Evolutionary conservation across 106 monocot species (phyloP), one percentile per base, ranked within the genome.

Genomic region (Posidonia australis): DNA sequence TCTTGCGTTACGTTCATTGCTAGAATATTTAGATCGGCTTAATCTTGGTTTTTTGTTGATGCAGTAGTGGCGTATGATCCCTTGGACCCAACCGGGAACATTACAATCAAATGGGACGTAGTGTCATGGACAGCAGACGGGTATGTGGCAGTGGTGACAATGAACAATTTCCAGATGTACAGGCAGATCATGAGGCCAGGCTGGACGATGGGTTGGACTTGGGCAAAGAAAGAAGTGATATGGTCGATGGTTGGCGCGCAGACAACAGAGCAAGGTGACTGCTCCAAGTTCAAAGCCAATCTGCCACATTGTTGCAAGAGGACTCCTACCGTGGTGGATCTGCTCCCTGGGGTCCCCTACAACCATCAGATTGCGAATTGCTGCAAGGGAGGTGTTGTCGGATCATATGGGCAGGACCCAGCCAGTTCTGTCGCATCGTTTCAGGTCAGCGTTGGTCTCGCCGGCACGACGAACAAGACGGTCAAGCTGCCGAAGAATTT

Each of bases 241-340:
- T 86, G 83, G 88, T 72, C 67, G 44, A 79, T 86, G 54, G 65
- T 54, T 9, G 89, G 89, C 0, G 89, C 86, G 0, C 89, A 94
- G 64, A 74, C 89, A 10, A 80, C 93, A 1, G 81, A 89, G 42
- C 89, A 89, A 25, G 93, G 93, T 9, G 77, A 94, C 72, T 94
- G 89, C 70, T 79, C 78, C 7, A 77, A 70, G 31, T 79, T 86
- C 75, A 76, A 78, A 9, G 57, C n/a, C 1, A 51, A 18, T 29
- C 20, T 77, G 2, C 93, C 89, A 0, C 89, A 94, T 26, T 76
- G 81, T 55, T 94, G 93, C 54, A 70, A 77, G 62, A 79, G 71
- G 65, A 68, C 22, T 0, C 93, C 93, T 5, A 70, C 77, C 0
- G 66, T 86, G 10, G 81, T 89, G 1, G 93, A 93, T 61, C 62